Evolutionary conservation across 2,329 filamentous ascomycete genomes (phyloP), one percentile per base, ranked within the genome.

Genomic region (Paecilomyces fulvus): DNA sequence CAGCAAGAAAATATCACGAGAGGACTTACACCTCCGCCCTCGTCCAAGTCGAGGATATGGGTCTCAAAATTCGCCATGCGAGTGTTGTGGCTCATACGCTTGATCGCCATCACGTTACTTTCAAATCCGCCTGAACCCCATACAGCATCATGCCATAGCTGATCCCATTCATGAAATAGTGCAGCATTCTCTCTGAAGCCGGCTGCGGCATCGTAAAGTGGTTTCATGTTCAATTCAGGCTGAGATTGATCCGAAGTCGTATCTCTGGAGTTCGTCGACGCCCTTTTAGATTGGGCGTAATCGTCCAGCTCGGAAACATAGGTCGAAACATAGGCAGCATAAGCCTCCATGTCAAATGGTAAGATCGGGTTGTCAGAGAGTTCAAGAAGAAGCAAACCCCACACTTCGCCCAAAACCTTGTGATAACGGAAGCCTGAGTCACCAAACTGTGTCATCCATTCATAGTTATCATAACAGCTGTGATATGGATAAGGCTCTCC

Each of bases 351-450:
- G 67, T 95, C 89, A 62, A 95, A 90, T 0, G 92, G 91, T 25
- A 96, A 68, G 56, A 97, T 80, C 11, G 89, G 87, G 20, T 85
- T 83, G 67, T 96, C 91, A 1, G 88, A 80, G 11, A 96, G 80
- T 65, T 97, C 92, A 20, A 96, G 82, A 54, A 94, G 81, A n/a
- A 97, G 77, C 2, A 97, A 78, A 1, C 85, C 85, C 73, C 90
- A 86, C 46, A 97, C 78, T 72, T 96, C 85, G 10, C 84, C 89
- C 58, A 97, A 81, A 5, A 88, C 74, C 46, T 80, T 82, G 74
- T 97, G 94, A 68, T 95, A 94, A 10, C 80, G 72, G 67, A 96
- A 96, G 1, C 82, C 86, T 0, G 90, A 90, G 69, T 99, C 94
- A 21, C 89, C 86, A 58, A 89, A 84, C 37, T 80, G 81, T 25